A percentile compares a stretch with the other conserved stretches of the same genome.
Conservation (phyloP, 768 basidiomycete genomes). For the Pleurotus djamor region DNA sequence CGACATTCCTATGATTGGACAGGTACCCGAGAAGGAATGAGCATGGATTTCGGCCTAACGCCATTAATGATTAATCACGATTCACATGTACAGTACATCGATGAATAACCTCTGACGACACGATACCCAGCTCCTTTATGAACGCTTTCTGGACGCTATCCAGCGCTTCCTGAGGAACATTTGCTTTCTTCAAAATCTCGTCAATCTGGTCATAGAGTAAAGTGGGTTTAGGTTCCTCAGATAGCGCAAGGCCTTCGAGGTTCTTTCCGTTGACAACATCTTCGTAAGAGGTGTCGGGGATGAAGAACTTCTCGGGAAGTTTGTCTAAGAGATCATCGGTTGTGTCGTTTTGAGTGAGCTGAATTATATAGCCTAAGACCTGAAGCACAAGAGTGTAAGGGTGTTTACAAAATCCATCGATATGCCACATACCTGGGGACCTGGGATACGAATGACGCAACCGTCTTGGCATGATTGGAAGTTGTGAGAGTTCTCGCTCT, state of each 20-base stretch:
- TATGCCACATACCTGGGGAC: conserved; percentile 13
- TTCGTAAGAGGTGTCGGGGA: not conserved
- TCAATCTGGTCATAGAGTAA: not conserved
- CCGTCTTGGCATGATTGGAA: conserved; percentile 11
- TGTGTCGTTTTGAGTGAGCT: not conserved
- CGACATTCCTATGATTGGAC: no score
- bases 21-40: no score
- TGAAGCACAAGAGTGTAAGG: not conserved
- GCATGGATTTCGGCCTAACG: no score
- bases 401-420: not conserved
- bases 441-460: conserved; percentile 15
- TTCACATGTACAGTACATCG: no score
- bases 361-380: not conserved
- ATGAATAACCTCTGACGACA: not conserved
- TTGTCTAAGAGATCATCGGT: not conserved
- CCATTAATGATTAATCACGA: no score
- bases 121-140: not conserved
- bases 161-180: not conserved
- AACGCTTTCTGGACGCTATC: not conserved
- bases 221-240: not conserved
- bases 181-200: not conserved
- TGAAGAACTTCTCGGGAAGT: not conserved
- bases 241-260: not conserved
- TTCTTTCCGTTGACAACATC: not conserved
- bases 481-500: not conserved